phyloP scores from a whole-genome alignment of 2,329 filamentous ascomycete genomes.

The Hortaea sp. region DNA sequence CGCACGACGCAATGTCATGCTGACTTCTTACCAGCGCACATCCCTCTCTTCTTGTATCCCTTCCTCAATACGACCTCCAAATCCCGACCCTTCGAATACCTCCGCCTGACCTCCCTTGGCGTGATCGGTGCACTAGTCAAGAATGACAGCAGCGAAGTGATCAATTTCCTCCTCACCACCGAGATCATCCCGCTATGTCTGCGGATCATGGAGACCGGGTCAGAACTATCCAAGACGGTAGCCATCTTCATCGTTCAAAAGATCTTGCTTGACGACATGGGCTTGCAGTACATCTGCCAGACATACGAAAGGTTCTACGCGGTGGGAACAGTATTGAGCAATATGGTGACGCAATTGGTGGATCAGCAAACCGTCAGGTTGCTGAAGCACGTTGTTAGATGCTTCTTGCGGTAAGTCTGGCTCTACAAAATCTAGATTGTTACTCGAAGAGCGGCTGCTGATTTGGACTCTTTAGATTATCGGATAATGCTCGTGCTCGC shows the following conservation, averaged over 20 bases:
- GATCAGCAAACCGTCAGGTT: slow-evolving; percentile 94
- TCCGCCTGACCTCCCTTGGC: slow-evolving; percentile 87
- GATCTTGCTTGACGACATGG: slow-evolving; percentile 92
- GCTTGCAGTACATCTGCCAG: slow-evolving; percentile 94
- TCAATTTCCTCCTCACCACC: slow-evolving; percentile 96
- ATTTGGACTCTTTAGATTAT: slow-evolving; percentile 50
- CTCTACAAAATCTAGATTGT: no score
- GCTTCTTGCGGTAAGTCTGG: slow-evolving; percentile 72
- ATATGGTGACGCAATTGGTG: slow-evolving; percentile 96
- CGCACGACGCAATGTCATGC: background rate
- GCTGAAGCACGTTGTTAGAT: slow-evolving; percentile 94
- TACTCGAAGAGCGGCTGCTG: no score
- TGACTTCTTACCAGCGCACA: slow-evolving; percentile 61
- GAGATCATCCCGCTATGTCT: slow-evolving; percentile 97
- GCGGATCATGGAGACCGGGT: slow-evolving; percentile 98
- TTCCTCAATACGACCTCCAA: slow-evolving; percentile 99
- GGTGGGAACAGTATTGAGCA: slow-evolving; percentile 91
- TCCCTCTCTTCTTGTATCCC: slow-evolving; percentile 92
- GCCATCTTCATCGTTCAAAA: slow-evolving; percentile 99
- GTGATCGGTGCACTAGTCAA: slow-evolving; percentile 97
- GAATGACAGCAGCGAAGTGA: slow-evolving; percentile 96
- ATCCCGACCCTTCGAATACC: slow-evolving; percentile 92
- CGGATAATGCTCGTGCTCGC: slow-evolving; percentile 89
- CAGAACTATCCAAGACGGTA: slow-evolving; percentile 95
- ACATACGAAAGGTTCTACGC: slow-evolving; percentile 98